Evolutionary conservation across 2,329 filamentous ascomycete genomes (phyloP), one percentile per base, ranked within the genome.

Genomic region (Didymella arachidicola): DNA sequence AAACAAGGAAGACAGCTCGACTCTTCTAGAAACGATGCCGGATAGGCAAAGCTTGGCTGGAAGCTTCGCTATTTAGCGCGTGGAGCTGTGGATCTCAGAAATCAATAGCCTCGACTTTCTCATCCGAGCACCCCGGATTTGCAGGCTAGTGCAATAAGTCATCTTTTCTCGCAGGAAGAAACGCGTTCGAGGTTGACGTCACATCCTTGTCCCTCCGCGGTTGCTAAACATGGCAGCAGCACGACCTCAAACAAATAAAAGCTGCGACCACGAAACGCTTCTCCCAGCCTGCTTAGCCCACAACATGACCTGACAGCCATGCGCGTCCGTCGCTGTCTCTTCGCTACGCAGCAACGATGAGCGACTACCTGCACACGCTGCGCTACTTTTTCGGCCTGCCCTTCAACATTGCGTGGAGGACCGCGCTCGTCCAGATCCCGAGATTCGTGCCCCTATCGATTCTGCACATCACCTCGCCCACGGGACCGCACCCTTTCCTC

Each of bases 401-500:
- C 2, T 72, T 69, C 43, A 61, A 66, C 59, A 67, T 77, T 44
- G 55, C 75, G 68, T 78, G 76, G 76, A 68, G 75, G 12, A 76
- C 76, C 1, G 69, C 69, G 18, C 62, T 78, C 16, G 72, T 78
- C 16, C 74, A 77, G 46, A 62, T 78, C 2, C 76, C 76, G 6
- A 69, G 76, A 54, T 76, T 71, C 39, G 76, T 78, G 4, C 76
- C 76, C 7, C 62, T 76, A 14, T 69, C 68, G 5, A 71, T 77
- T 49, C 69, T 78, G 0, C 73, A 77, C 47, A 53, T 78, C 51
- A 80, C 78, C 2, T 75, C 73, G 36, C 76, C 76, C 1, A 68
- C 75, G 63, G 77, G 77, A 16, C 78, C 79, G n/a, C 75, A 79
- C 43, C 79, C 79, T 1, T 78, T 80, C 59, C 62, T 77, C 27